These are phyloP conservation scores for Xenosphaeropsis pyriputrescens DNA, from an alignment of 2,329 filamentous ascomycete species.

Conservation along the genomic window DNA sequence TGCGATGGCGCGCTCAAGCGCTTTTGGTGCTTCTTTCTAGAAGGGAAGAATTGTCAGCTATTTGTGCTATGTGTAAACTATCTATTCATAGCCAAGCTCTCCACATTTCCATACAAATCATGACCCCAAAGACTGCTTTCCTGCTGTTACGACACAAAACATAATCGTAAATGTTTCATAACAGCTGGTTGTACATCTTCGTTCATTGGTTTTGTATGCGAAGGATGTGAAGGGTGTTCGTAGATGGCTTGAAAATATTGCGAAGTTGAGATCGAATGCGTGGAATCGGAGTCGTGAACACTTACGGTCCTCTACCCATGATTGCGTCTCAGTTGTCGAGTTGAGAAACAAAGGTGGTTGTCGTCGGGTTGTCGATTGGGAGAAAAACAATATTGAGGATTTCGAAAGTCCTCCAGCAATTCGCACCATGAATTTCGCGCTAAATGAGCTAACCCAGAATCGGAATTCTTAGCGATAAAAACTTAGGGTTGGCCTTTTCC, in stretches of 20 bases:
- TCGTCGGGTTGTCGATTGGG: conserved; percentile 2
- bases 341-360: conserved; percentile 8
- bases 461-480: no score
- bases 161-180: background rate
- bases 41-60: conserved; percentile 10
- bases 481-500: no score
- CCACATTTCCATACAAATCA: conserved; percentile 39
- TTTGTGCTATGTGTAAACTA: no score
- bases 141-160: background rate
- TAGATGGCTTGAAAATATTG: background rate
- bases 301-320: conserved; percentile 33
- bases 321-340: conserved; percentile 11
- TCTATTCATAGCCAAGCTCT: conserved; percentile 17
- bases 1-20: conserved; percentile 96
- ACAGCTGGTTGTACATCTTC: background rate
- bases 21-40: conserved; percentile 99
- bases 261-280: background rate
- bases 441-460: no score
- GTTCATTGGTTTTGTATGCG: no score
- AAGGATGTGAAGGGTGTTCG: background rate
- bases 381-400: no score
- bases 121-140: conserved; percentile 46
- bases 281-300: conserved; percentile 1
- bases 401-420: no score
- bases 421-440: no score